phyloP scores from a whole-genome alignment of 768 basidiomycete species.

The Rhodotorula graminis region DNA sequence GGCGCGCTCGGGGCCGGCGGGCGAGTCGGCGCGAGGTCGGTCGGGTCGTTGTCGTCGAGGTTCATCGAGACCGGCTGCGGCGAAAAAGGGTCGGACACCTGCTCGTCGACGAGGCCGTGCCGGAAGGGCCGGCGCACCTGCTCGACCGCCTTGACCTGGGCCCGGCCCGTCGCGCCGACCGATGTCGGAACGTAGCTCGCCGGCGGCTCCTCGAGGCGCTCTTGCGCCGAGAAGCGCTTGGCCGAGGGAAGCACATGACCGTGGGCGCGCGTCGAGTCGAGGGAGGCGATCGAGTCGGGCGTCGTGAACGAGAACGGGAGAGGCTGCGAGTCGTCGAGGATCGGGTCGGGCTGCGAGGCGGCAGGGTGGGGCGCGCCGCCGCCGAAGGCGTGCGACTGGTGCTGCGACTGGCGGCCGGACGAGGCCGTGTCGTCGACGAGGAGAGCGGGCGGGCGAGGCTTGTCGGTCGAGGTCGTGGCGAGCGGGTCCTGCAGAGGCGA shows the following conservation, averaged over 20 bases:
- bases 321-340: constrained; percentile 6
- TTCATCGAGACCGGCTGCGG: not conserved
- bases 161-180: not conserved
- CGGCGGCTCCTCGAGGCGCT: not conserved
- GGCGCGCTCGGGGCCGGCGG: not conserved
- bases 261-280: not conserved
- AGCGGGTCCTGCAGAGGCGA: not conserved
- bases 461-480: not conserved
- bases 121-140: not conserved
- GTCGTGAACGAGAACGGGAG: constrained; percentile 1
- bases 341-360: not conserved
- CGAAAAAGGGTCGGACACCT: not conserved
- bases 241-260: accelerated
- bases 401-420: not conserved
- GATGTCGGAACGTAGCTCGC: not conserved
- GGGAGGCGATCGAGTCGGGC: not conserved
- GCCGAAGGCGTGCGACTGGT: not conserved
- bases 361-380: not conserved
- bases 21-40: not conserved
- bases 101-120: too few species aligned
- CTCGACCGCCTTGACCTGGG: not conserved
- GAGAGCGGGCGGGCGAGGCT: not conserved
- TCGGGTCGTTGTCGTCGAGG: not conserved
- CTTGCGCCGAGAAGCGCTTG: not conserved
- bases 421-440: constrained; percentile 14